Conservation (phyloP, 345 rosid genomes). For the Murraya koenigii region DNA sequence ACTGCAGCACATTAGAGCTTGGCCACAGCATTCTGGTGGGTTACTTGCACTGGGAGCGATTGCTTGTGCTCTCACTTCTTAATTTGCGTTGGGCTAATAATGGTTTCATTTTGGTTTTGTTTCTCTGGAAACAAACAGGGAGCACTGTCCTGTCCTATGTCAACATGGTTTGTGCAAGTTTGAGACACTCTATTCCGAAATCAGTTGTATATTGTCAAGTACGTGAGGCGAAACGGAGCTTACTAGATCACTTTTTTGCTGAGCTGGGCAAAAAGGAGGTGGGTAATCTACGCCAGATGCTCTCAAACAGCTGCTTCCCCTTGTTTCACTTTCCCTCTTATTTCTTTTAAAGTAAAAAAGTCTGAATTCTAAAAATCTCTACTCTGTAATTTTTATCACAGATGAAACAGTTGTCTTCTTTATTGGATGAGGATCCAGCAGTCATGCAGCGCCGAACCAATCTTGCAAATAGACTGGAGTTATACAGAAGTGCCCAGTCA, state of each 20-base stretch:
- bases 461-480: slow-evolving; percentile 75
- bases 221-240: slow-evolving; percentile 86
- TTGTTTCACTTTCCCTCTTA: background rate
- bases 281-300: background rate
- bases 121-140: slow-evolving; percentile 36
- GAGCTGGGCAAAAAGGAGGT: slow-evolving; percentile 91
- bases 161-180: slow-evolving; percentile 74
- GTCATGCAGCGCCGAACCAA: slow-evolving; percentile 68
- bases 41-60: background rate
- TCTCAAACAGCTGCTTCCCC: background rate
- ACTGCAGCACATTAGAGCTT: background rate
- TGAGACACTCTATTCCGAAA: slow-evolving; percentile 87
- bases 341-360: background rate
- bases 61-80: background rate
- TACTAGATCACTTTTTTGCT: slow-evolving; percentile 80
- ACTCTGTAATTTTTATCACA: slow-evolving; percentile 21
- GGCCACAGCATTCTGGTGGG: background rate
- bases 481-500: slow-evolving; percentile 81
- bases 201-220: slow-evolving; percentile 95
- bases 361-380: background rate
- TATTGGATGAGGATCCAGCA: slow-evolving; percentile 87
- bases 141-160: slow-evolving; percentile 72
- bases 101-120: background rate
- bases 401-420: slow-evolving; percentile 52
- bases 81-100: background rate